Conservation (phyloP, 2,329 filamentous ascomycete genomes). For the Fusarium sp. region DNA sequence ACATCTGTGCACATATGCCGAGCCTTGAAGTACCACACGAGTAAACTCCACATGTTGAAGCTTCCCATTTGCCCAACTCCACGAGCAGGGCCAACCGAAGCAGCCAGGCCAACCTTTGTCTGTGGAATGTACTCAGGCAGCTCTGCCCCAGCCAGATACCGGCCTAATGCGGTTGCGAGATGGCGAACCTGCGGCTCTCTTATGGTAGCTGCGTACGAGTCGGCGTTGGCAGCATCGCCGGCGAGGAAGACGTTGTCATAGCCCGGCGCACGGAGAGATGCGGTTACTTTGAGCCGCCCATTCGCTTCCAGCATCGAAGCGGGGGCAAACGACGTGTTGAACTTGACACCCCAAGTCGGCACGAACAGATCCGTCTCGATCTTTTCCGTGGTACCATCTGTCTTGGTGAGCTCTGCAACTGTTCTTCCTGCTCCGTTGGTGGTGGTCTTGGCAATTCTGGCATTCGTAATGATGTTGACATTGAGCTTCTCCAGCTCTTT, state of each 20-base stretch:
- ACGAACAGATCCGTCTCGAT: not conserved
- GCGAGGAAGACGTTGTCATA: not conserved
- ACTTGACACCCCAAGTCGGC: not conserved
- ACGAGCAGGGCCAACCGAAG: not conserved
- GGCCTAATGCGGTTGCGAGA: not conserved
- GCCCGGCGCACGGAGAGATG: not conserved
- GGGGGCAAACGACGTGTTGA: not conserved
- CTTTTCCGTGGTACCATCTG: not conserved
- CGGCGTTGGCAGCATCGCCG: not conserved
- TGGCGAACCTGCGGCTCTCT: not conserved
- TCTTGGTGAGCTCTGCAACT: not conserved
- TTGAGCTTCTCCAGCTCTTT: not conserved
- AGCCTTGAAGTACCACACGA: constrained; percentile 11
- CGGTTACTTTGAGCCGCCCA: constrained; percentile 1
- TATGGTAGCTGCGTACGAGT: not conserved
- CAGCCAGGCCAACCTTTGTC: not conserved
- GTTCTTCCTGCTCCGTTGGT: not conserved
- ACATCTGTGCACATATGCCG: constrained; percentile 11
- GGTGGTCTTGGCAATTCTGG: not conserved
- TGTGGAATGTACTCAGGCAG: not conserved
- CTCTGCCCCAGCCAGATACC: not conserved
- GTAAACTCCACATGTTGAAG: constrained; percentile 11
- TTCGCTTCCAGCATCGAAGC: not conserved
- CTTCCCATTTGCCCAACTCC: constrained; percentile 13
- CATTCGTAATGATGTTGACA: not conserved